A percentile compares a stretch with the other conserved stretches of the same genome.
phyloP scores from a whole-genome alignment of 805 yeast genomes.

The Yamadazyma phyllophila region DNA sequence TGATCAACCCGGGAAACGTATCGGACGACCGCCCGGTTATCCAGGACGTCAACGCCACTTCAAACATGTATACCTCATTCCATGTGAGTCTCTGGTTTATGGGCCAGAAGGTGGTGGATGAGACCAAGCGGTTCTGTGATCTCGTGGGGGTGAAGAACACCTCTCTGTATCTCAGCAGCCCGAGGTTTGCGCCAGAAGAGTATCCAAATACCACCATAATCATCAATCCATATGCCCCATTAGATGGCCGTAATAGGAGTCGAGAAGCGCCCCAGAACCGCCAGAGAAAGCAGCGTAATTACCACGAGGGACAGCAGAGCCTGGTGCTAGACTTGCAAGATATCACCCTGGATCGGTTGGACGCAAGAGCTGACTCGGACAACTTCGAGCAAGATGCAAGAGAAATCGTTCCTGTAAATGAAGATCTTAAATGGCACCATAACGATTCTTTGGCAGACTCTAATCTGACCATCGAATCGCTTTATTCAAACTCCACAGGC shows the following conservation, averaged over 20 bases:
- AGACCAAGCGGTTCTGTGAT: slow-evolving; percentile 45
- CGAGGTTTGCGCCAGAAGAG: slow-evolving; percentile 19
- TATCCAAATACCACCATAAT: slow-evolving; percentile 6
- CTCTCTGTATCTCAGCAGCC: slow-evolving; percentile 21
- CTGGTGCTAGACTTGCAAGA: no score
- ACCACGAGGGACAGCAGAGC: no score
- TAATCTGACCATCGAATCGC: slow-evolving; percentile 19
- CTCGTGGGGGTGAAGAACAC: slow-evolving; percentile 37
- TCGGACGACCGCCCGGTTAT: slow-evolving; percentile 21
- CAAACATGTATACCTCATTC: slow-evolving; percentile 49
- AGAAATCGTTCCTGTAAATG: not conserved
- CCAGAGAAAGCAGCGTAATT: no score
- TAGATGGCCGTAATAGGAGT: slow-evolving; percentile 1
- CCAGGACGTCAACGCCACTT: slow-evolving; percentile 42
- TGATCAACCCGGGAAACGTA: slow-evolving; percentile 12
- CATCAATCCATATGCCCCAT: slow-evolving; percentile 9
- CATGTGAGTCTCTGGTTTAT: slow-evolving; percentile 44
- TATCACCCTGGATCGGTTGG: not conserved
- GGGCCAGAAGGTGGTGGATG: slow-evolving; percentile 40
- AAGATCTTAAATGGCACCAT: not conserved
- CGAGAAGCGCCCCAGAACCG: no score
- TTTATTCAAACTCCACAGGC: slow-evolving; percentile 27
- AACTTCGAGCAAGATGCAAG: not conserved
- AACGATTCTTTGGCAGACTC: slow-evolving; percentile 10
- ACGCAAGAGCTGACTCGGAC: not conserved